Evolutionary conservation across 139 green algal species (phyloP).

Genomic region (Diplosphaera chodatii): DNA sequence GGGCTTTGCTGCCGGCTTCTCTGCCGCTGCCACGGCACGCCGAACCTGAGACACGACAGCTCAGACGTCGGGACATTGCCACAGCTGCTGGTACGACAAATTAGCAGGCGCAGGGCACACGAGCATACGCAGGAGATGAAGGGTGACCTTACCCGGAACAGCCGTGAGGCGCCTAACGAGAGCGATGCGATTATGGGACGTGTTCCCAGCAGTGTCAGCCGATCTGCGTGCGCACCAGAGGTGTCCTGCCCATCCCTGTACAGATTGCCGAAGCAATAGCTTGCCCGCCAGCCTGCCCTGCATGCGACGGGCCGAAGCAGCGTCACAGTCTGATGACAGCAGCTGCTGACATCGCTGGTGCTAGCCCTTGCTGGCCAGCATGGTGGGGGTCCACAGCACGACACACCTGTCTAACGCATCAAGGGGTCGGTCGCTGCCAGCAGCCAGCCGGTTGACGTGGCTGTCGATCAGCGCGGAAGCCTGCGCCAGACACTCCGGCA

Average conservation of each 20-base stretch:
- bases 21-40: neutral
- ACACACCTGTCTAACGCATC: neutral
- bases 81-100: too few relatives aligned
- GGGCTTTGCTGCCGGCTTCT: too few relatives aligned
- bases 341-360: too few relatives aligned
- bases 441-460: constrained; percentile 5
- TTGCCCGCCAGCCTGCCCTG: constrained; percentile 10
- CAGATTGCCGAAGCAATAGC: constrained; percentile 21
- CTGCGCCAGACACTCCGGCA: neutral
- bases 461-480: neutral
- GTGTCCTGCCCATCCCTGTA: constrained; percentile 15
- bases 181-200: constrained; percentile 30
- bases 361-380: too few relatives aligned
- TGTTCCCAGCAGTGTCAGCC: constrained; percentile 21
- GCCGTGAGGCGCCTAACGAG: constrained; percentile 24
- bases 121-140: too few relatives aligned
- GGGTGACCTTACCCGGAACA: constrained; percentile 18
- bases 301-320: too few relatives aligned
- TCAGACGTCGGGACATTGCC: too few relatives aligned
- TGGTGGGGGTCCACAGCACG: too few relatives aligned
- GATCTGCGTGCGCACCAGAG: constrained; percentile 22
- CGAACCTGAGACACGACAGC: neutral
- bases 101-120: too few relatives aligned
- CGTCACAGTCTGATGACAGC: too few relatives aligned
- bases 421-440: neutral